A percentile compares a stretch with the other conserved stretches of the same genome.
phyloP scores from a whole-genome alignment of 768 basidiomycete genomes.

The Fistulinella prunicolor region DNA sequence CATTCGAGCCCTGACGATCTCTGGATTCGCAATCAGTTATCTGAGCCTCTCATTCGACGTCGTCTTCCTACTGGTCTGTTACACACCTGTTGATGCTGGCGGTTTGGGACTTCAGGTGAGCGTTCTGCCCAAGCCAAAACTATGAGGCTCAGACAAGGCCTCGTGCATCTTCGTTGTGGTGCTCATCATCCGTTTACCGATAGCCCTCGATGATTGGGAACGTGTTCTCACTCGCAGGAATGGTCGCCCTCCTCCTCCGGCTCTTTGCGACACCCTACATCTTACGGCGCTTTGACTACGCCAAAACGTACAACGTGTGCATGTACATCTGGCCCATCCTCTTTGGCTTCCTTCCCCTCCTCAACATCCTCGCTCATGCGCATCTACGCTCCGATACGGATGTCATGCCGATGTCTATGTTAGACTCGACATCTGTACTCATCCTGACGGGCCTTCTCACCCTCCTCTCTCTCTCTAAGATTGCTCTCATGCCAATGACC shows the following conservation, averaged over 20 bases:
- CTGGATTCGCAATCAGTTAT: slow-evolving; percentile 50
- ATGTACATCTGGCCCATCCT: too few relatives aligned
- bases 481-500: slow-evolving; percentile 30
- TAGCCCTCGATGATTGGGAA: too few relatives aligned
- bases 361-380: slow-evolving; percentile 48
- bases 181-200: background rate
- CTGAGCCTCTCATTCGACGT: slow-evolving; percentile 57
- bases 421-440: slow-evolving; percentile 17
- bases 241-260: slow-evolving; percentile 40
- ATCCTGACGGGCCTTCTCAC: slow-evolving; percentile 55
- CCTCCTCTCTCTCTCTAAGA: slow-evolving; percentile 19
- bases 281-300: slow-evolving; percentile 45
- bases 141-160: too few relatives aligned
- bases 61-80: slow-evolving; percentile 63
- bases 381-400: background rate
- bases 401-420: slow-evolving; percentile 17
- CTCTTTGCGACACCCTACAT: slow-evolving; percentile 26
- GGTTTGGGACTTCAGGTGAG: slow-evolving; percentile 55
- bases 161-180: background rate
- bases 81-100: slow-evolving; percentile 51
- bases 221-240: slow-evolving; percentile 50
- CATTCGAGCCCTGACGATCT: slow-evolving; percentile 49
- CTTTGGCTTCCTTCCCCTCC: slow-evolving; percentile 39
- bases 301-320: slow-evolving; percentile 17
- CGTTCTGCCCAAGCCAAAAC: slow-evolving; percentile 12